These are phyloP conservation scores for Sphaerobolus stellatus DNA, from an alignment of 1,284 basidiomycete species.

Conservation along the genomic window DNA sequence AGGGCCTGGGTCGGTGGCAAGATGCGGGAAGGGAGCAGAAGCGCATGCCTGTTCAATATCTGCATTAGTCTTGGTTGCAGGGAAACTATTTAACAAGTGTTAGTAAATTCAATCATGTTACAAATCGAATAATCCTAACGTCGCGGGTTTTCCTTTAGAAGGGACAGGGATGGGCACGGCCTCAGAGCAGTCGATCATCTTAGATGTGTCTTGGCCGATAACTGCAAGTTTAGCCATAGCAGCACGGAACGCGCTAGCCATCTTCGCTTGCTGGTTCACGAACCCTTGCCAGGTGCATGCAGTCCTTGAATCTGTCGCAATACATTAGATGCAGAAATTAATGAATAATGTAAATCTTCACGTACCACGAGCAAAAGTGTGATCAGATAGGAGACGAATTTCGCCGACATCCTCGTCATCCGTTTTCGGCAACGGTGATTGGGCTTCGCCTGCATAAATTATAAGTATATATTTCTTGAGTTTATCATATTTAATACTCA, in stretches of 20 bases:
- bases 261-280: conserved; percentile 21
- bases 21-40: neutral
- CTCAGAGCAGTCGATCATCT: conserved; percentile 29
- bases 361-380: conserved; percentile 20
- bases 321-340: neutral
- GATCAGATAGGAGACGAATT: conserved; percentile 41
- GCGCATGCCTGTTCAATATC: conserved; percentile 5
- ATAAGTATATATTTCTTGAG: too few relatives aligned
- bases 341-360: neutral
- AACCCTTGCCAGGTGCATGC: conserved; percentile 29
- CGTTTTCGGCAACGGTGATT: conserved; percentile 16
- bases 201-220: conserved; percentile 22
- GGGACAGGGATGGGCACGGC: conserved; percentile 21
- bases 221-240: conserved; percentile 29
- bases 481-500: neutral
- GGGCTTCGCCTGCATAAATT: too few relatives aligned
- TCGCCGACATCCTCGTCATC: conserved; percentile 25
- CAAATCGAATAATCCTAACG: neutral
- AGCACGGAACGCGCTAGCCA: conserved; percentile 26
- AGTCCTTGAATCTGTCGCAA: conserved; percentile 24
- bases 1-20: neutral
- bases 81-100: neutral
- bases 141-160: neutral
- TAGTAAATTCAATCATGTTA: too few relatives aligned
- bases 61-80: neutral